A percentile compares a stretch with the other conserved stretches of the same genome.
These are phyloP conservation scores for Erigeron canadensis DNA, from an alignment of 129 eudicot species.

Conservation along the genomic window DNA sequence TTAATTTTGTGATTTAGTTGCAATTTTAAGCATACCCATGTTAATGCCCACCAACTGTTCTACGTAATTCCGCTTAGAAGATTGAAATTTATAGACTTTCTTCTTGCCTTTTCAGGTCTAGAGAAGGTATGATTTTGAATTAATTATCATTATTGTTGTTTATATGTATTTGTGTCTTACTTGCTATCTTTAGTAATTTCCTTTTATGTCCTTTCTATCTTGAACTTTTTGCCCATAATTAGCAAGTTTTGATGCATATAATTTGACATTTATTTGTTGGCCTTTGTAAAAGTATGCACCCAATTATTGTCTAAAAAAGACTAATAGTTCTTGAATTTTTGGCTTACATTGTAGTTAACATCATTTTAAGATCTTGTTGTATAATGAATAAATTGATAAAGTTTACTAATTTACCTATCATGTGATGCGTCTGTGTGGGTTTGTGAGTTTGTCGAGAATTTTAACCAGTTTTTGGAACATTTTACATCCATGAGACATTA, in stretches of 20 bases:
- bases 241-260: constrained; percentile 11
- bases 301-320: neutral
- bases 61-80: constrained; percentile 27
- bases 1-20: constrained; percentile 3
- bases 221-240: constrained; percentile 14
- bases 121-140: no score
- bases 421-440: no score
- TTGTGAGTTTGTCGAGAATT: no score
- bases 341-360: neutral
- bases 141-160: no score
- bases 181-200: neutral
- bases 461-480: no score
- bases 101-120: no score
- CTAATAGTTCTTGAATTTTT: neutral
- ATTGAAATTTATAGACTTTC: neutral
- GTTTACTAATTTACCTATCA: no score
- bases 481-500: no score
- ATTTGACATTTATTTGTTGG: constrained; percentile 9
- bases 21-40: neutral
- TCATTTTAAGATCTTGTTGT: neutral
- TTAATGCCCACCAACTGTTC: constrained; percentile 22
- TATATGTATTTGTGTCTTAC: no score
- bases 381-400: no score
- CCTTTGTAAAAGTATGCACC: constrained; percentile 4
- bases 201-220: no score